These are phyloP conservation scores for Chytriomyces sp. DNA, from an alignment of 192 early-diverging fungal species.

Conservation along the genomic window DNA sequence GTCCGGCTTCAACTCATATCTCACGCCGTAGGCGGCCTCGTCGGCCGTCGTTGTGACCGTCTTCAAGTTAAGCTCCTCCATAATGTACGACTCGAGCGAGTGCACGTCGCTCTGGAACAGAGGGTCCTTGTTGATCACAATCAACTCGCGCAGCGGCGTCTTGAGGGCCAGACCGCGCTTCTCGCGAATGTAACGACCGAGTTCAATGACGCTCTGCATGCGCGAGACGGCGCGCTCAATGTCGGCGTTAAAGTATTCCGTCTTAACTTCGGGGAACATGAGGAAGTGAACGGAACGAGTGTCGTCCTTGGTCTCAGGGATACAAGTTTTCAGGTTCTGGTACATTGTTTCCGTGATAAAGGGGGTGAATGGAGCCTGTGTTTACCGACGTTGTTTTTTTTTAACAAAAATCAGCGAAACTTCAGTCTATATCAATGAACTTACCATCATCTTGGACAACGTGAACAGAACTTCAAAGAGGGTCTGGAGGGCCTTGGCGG, in stretches of 20 bases:
- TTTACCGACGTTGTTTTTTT: neutral
- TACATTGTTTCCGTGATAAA: slow-evolving; percentile 98
- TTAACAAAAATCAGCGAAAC: neutral
- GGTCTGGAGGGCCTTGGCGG: slow-evolving; percentile 84
- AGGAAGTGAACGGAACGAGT: slow-evolving; percentile 92
- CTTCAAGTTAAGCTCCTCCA: slow-evolving; percentile 90
- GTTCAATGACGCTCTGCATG: slow-evolving; percentile 97
- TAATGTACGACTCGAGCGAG: slow-evolving; percentile 82
- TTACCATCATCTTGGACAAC: slow-evolving; percentile 83
- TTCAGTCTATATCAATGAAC: slow-evolving; percentile 14
- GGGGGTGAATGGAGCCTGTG: slow-evolving; percentile 89
- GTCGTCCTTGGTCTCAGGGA: slow-evolving; percentile 66
- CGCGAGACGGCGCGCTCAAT: slow-evolving; percentile 93
- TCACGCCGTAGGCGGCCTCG: slow-evolving; percentile 89
- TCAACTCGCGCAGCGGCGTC: slow-evolving; percentile 89
- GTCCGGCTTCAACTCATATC: slow-evolving; percentile 91
- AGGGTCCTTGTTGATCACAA: slow-evolving; percentile 85
- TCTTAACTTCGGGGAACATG: slow-evolving; percentile 87
- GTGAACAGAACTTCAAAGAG: slow-evolving; percentile 96
- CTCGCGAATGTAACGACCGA: slow-evolving; percentile 89
- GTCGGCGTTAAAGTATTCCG: slow-evolving; percentile 93
- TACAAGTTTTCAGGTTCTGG: slow-evolving; percentile 81
- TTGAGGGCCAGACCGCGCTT: slow-evolving; percentile 91
- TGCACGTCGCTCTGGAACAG: slow-evolving; percentile 88
- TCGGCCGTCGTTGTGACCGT: slow-evolving; percentile 85